phyloP scores from a whole-genome alignment of 1,139 yeast genomes.

The Suhomyces guaymorum region DNA sequence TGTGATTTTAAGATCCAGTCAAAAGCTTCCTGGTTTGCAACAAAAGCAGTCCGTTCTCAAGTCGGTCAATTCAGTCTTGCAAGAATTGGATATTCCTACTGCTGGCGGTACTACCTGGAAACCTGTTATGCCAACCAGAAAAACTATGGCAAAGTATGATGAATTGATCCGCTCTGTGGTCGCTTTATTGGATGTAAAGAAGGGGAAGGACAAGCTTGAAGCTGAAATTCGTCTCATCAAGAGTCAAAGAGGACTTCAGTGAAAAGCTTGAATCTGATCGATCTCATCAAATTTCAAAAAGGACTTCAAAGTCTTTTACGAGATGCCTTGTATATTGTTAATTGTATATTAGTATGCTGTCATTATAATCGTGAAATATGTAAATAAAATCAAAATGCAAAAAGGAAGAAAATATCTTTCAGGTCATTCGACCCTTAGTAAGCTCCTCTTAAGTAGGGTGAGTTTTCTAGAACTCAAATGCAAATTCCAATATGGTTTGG shows the following conservation, averaged over 20 bases:
- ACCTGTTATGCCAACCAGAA: slow-evolving; percentile 88
- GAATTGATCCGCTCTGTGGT: slow-evolving; percentile 71
- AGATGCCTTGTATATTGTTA: slow-evolving; percentile 15
- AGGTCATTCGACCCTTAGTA: too few relatives aligned
- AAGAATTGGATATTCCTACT: slow-evolving; percentile 76
- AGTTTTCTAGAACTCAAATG: too few relatives aligned
- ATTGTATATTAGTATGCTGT: slow-evolving; percentile 5
- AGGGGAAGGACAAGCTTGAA: slow-evolving; percentile 83
- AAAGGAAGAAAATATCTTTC: too few relatives aligned
- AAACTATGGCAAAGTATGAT: slow-evolving; percentile 78
- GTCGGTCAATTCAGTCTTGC: slow-evolving; percentile 69
- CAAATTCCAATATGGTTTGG: too few relatives aligned
- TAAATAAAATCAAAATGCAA: not conserved
- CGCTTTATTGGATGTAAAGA: slow-evolving; percentile 77
- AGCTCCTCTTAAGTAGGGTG: too few relatives aligned
- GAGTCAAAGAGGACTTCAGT: slow-evolving; percentile 44
- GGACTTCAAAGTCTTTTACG: too few relatives aligned
- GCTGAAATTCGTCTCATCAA: slow-evolving; percentile 70
- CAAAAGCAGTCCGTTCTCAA: slow-evolving; percentile 66
- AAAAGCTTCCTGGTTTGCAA: slow-evolving; percentile 46
- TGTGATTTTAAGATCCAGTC: slow-evolving; percentile 74
- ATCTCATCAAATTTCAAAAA: slow-evolving; percentile 55
- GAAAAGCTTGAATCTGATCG: slow-evolving; percentile 87
- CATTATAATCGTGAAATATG: slow-evolving; percentile 1
- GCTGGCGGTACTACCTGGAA: slow-evolving; percentile 55